phyloP scores from a whole-genome alignment of 495 filamentous ascomycete genomes.

The Wilcoxina mikolae region DNA sequence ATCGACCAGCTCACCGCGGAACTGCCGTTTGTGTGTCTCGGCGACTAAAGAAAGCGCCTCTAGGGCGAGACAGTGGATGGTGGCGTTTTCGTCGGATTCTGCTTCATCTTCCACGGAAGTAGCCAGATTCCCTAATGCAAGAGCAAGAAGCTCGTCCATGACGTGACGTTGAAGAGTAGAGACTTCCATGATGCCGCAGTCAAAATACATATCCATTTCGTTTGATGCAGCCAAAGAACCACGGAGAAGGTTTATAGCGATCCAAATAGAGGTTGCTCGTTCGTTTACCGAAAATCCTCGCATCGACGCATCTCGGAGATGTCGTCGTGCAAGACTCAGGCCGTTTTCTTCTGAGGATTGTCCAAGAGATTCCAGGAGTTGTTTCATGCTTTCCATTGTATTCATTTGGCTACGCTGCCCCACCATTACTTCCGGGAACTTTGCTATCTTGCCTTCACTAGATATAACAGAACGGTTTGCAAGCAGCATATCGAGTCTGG shows the following conservation, averaged over 20 bases:
- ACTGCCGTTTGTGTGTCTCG: conserved; percentile 48
- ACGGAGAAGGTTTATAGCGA: conserved; percentile 57
- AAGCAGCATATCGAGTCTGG: not conserved
- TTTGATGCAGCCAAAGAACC: conserved; percentile 35
- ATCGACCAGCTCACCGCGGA: conserved; percentile 76
- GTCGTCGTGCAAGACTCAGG: conserved; percentile 19
- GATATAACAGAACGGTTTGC: not conserved
- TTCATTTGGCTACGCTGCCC: conserved; percentile 48
- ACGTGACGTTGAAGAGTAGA: conserved; percentile 40
- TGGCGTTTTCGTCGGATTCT: conserved; percentile 29
- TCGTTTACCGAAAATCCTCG: conserved; percentile 6
- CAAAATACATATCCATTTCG: conserved; percentile 52
- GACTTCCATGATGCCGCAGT: conserved; percentile 34
- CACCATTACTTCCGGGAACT: conserved; percentile 49
- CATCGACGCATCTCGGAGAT: conserved; percentile 21
- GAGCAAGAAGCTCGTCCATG: conserved; percentile 66
- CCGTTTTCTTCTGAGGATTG: conserved; percentile 21
- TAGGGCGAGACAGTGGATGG: conserved; percentile 46
- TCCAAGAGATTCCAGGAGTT: conserved; percentile 35
- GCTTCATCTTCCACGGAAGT: conserved; percentile 40
- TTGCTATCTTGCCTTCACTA: not conserved
- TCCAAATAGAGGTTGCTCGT: conserved; percentile 54
- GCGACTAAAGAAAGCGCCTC: conserved; percentile 62
- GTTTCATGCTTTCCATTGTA: conserved; percentile 40
- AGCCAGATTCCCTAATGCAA: conserved; percentile 51